Evolutionary conservation across 495 filamentous ascomycete species (phyloP).

Genomic region (Parachaetomium inaequale): DNA sequence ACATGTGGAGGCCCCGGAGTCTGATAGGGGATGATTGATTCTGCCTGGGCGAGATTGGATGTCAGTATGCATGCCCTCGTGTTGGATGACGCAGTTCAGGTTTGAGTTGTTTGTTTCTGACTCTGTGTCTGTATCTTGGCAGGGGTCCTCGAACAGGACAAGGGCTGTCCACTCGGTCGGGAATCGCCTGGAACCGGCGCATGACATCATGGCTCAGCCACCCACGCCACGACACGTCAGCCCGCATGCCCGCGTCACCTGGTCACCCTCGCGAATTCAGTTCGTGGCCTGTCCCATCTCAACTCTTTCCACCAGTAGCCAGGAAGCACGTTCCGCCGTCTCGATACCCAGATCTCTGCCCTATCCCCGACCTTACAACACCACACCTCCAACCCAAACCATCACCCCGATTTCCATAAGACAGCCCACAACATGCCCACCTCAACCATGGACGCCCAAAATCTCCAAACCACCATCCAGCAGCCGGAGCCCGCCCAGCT

Average conservation of each 20-base stretch:
- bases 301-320: background rate
- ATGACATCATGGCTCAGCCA: conserved; percentile 1
- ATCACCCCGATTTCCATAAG: background rate
- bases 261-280: background rate
- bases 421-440: background rate
- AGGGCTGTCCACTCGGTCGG: too few species aligned
- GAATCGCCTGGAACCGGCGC: background rate
- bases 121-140: too few species aligned
- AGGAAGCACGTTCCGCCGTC: too few species aligned
- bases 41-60: too few species aligned
- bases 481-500: conserved; percentile 19
- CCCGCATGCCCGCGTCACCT: background rate
- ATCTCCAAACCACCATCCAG: conserved; percentile 6
- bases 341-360: too few species aligned
- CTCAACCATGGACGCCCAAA: background rate
- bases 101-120: too few species aligned
- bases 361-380: too few species aligned
- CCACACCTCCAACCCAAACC: background rate
- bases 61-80: too few species aligned
- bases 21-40: too few species aligned
- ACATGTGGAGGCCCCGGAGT: too few species aligned
- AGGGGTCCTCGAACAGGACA: too few species aligned
- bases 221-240: background rate
- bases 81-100: too few species aligned
- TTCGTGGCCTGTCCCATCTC: background rate